These are phyloP conservation scores for Coprinopsis marcescibilis DNA, from an alignment of 768 basidiomycete genomes.

Conservation along the genomic window DNA sequence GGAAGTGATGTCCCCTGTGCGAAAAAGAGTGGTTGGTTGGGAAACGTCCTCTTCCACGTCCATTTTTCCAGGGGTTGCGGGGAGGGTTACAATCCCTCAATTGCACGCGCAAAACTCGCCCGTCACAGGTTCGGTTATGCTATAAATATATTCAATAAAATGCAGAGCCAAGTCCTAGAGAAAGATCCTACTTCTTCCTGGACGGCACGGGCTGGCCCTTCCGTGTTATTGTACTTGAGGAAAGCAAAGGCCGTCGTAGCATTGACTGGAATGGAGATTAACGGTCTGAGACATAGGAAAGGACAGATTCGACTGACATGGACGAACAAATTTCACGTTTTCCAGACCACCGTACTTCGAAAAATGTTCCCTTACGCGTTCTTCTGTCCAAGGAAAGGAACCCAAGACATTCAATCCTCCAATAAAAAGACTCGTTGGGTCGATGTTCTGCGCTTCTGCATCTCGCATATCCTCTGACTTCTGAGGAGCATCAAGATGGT, in stretches of 20 bases:
- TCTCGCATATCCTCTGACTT: too few relatives aligned
- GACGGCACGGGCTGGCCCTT: slow-evolving; percentile 63
- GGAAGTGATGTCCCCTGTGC: not conserved
- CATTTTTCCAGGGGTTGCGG: slow-evolving; percentile 43
- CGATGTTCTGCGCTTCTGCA: too few relatives aligned
- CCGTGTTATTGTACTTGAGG: slow-evolving; percentile 60
- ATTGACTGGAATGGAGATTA: slow-evolving; percentile 36
- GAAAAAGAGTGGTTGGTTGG: slow-evolving; percentile 19
- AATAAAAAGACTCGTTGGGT: slow-evolving; percentile 70
- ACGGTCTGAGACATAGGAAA: not conserved
- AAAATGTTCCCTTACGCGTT: slow-evolving; percentile 53
- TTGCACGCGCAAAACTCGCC: slow-evolving; percentile 71
- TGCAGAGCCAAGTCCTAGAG: not conserved
- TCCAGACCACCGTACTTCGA: slow-evolving; percentile 59
- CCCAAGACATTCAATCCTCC: slow-evolving; percentile 68
- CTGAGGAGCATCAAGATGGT: too few relatives aligned
- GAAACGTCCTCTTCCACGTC: slow-evolving; percentile 39
- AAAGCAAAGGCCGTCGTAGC: slow-evolving; percentile 74
- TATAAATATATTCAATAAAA: slow-evolving; percentile 20
- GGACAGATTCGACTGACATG: slow-evolving; percentile 37
- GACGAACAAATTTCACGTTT: slow-evolving; percentile 58
- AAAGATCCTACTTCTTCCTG: slow-evolving; percentile 46
- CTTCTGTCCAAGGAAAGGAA: slow-evolving; percentile 63
- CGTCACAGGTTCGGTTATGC: slow-evolving; percentile 67
- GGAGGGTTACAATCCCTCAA: slow-evolving; percentile 61